phyloP scores from a whole-genome alignment of 2,329 filamentous ascomycete genomes.

The Fusarium mangiferae region DNA sequence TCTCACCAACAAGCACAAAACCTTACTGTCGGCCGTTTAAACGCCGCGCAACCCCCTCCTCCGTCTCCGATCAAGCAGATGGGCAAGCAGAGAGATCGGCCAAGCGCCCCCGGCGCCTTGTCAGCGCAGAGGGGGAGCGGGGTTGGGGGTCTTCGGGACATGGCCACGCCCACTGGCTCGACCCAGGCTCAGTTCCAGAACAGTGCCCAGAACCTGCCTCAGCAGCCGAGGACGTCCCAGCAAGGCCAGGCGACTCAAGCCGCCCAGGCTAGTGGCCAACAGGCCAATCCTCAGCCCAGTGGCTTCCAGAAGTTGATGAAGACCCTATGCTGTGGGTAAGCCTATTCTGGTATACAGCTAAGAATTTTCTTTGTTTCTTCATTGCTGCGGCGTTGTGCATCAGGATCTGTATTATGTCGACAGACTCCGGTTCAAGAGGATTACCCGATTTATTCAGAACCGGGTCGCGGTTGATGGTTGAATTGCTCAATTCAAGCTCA shows the following conservation, averaged over 20 bases:
- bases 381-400: constrained; percentile 44
- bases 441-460: not conserved
- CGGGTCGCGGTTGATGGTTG: constrained; percentile 19
- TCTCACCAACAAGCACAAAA: constrained; percentile 70
- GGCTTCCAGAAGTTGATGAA: constrained; percentile 95
- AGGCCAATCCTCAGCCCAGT: constrained; percentile 77
- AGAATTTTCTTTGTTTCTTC: constrained; percentile 45
- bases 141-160: constrained; percentile 77
- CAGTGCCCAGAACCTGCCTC: constrained; percentile 87
- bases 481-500: constrained; percentile 8
- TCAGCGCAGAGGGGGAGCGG: constrained; percentile 81
- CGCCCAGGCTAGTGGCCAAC: constrained; percentile 64
- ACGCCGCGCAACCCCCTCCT: constrained; percentile 90
- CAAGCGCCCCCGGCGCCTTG: constrained; percentile 80
- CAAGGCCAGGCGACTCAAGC: constrained; percentile 68
- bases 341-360: constrained; percentile 33
- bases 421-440: constrained; percentile 23
- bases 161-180: constrained; percentile 86
- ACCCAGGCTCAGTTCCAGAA: constrained; percentile 97
- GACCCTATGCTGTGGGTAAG: constrained; percentile 86
- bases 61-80: constrained; percentile 85
- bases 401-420: constrained; percentile 31
- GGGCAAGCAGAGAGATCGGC: constrained; percentile 78
- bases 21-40: constrained; percentile 89
- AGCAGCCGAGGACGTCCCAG: constrained; percentile 70